Evolutionary conservation across 306 rosid species (phyloP).

Genomic region (Cicer bijugum): DNA sequence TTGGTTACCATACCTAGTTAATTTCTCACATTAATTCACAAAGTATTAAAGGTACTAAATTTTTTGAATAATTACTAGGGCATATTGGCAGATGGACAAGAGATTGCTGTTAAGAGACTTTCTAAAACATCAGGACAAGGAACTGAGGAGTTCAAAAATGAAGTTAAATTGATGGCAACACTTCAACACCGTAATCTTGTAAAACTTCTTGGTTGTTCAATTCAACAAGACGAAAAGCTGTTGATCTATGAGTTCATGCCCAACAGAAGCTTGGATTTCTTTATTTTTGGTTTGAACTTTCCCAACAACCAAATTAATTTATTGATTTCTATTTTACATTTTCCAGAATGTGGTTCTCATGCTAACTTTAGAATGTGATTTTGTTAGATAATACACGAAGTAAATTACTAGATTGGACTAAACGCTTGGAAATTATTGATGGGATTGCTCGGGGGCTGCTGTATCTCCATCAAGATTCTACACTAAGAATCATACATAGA

Average conservation of each 20-base stretch:
- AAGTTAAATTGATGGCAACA: constrained; percentile 36
- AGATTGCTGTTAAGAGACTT: constrained; percentile 36
- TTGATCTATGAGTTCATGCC: constrained; percentile 41
- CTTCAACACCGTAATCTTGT: constrained; percentile 41
- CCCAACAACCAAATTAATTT: background rate
- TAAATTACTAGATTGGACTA: constrained; percentile 3
- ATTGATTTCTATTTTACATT: background rate
- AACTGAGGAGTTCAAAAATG: constrained; percentile 31
- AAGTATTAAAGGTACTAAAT: background rate
- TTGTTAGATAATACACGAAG: background rate
- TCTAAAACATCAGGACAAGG: constrained; percentile 16
- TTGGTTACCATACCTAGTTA: background rate
- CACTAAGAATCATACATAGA: constrained; percentile 17
- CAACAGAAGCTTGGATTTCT: constrained; percentile 36
- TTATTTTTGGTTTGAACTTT: constrained; percentile 32
- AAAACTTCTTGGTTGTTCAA: constrained; percentile 38
- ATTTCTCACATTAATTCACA: background rate
- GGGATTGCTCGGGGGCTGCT: constrained; percentile 31
- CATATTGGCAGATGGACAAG: constrained; percentile 26
- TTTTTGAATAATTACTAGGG: background rate
- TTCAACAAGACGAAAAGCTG: constrained; percentile 30
- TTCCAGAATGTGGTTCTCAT: background rate
- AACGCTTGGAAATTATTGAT: constrained; percentile 18
- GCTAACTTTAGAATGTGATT: background rate
- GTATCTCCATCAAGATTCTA: constrained; percentile 38